Percentiles rank a stretch among this genome's conserved stretches.
phyloP scores from a whole-genome alignment of 106 monocot genomes.

The Hemerocallis citrina region DNA sequence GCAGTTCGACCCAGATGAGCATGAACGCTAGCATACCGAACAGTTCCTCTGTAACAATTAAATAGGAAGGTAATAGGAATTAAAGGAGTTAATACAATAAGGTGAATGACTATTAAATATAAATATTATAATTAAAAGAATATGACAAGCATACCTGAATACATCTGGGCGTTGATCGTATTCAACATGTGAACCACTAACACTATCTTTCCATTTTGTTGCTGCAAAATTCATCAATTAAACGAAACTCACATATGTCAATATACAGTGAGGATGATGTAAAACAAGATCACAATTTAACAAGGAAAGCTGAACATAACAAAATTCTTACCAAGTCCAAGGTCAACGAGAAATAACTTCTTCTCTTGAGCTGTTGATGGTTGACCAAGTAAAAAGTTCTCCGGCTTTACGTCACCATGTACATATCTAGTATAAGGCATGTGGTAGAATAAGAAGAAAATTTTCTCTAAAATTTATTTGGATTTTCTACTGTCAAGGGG shows the following conservation, averaged over 20 bases:
- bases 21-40: constrained; percentile 90
- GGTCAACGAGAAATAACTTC: constrained; percentile 27
- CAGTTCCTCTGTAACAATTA: constrained; percentile 53
- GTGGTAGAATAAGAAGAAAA: not conserved
- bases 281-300: not conserved
- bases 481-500: not conserved
- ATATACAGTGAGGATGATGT: not conserved
- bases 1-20: constrained; percentile 84
- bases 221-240: constrained; percentile 26
- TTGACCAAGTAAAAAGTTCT: constrained; percentile 27
- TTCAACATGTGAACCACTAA: constrained; percentile 59
- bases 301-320: constrained; percentile 2
- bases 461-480: not conserved
- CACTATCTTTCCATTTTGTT: constrained; percentile 68
- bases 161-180: constrained; percentile 91
- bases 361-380: constrained; percentile 29
- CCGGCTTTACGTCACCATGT: constrained; percentile 27
- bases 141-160: constrained; percentile 34
- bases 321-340: constrained; percentile 21
- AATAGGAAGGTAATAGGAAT: not conserved
- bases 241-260: not conserved
- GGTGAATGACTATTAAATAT: not conserved
- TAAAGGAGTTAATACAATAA: not conserved
- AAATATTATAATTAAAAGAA: not conserved
- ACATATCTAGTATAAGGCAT: constrained; percentile 11